Percentiles rank a stretch among this genome's conserved stretches.
Conservation (phyloP, 2,329 filamentous ascomycete species). For the Nothophaeocryptopus gaeumannii region DNA sequence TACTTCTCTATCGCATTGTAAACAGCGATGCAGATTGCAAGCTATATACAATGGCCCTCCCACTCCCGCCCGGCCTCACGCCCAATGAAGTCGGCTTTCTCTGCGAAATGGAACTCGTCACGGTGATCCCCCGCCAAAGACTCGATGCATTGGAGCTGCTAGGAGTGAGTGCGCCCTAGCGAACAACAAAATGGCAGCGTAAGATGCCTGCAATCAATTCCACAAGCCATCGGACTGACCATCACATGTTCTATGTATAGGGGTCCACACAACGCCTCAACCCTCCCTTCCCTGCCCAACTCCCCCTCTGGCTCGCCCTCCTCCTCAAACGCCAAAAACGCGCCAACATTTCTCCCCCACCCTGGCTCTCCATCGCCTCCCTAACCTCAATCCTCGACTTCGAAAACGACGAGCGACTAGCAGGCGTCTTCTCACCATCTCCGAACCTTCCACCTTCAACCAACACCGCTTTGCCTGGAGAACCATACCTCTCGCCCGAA, state of each 20-base stretch:
- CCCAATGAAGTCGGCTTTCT: constrained; percentile 89
- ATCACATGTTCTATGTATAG: constrained; percentile 46
- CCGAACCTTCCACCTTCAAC: constrained; percentile 61
- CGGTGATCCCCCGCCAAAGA: constrained; percentile 84
- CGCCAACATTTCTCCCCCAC: constrained; percentile 85
- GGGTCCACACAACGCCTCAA: constrained; percentile 72
- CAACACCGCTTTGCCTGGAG: constrained; percentile 25
- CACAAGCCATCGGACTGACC: neutral
- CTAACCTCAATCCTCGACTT: constrained; percentile 74
- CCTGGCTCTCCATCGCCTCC: constrained; percentile 78
- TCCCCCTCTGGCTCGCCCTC: constrained; percentile 92
- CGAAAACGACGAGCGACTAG: constrained; percentile 67
- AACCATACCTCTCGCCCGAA: constrained; percentile 28
- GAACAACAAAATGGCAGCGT: constrained; percentile 25
- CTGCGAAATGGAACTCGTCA: constrained; percentile 96
- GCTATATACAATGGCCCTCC: constrained; percentile 54
- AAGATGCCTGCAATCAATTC: constrained; percentile 17
- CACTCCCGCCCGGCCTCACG: constrained; percentile 65
- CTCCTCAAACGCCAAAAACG: constrained; percentile 91
- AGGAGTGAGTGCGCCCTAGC: constrained; percentile 61
- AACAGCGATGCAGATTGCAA: too few species aligned
- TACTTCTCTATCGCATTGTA: neutral
- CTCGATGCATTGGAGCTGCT: constrained; percentile 83
- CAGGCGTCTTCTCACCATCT: constrained; percentile 72
- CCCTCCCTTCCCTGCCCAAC: constrained; percentile 72